Evolutionary conservation across 2,329 filamentous ascomycete genomes (phyloP), one percentile per base, ranked within the genome.

Genomic region (Botrytis galanthina): DNA sequence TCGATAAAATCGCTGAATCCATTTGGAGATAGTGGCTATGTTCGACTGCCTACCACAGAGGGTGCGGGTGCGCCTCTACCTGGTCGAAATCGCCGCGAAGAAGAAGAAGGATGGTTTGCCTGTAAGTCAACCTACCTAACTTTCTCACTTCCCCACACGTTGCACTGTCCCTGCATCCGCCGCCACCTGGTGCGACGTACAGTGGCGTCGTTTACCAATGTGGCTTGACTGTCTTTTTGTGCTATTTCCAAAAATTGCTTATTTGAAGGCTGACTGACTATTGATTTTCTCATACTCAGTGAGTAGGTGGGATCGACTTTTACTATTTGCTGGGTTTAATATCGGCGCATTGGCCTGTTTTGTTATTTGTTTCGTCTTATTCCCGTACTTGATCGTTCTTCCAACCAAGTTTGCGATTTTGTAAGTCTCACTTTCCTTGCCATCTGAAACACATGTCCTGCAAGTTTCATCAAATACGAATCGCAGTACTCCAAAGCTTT

Each of bases 381-480:
- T 97, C 84, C 95, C 95, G 72, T 87, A 95, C 75, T 87, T 98
- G 78, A 88, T 93, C 77, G 83, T 94, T 77, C 91, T 88, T 82
- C 95, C 95, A 78, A 90, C 93, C 84, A 99, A 98, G 87, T 98
- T 99, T 86, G 95, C 95, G 72, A 94, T 97, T 77, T 83, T 98
- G 96, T 98, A 90, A 92, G 95, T 95, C 75, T 77, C 54, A 71
- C 60, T 67, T 57, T 68, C 75, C 71, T 76, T 74, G 69, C 70
- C 57, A 42, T 75, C 74, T 68, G 61, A 61, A 22, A 69, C 64
- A 42, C 70, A 59, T 54, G 44, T 70, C 62, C 51, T 76, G 73
- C 69, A 64, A 73, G 73, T 70, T 73, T 70, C 70, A 67, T 75
- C 61, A 59, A 73, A 71, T 70, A 70, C 42, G 66, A 73, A 74